Evolutionary conservation across 305 asterid species (phyloP).

Genomic region (Fraxinus dipetala): DNA sequence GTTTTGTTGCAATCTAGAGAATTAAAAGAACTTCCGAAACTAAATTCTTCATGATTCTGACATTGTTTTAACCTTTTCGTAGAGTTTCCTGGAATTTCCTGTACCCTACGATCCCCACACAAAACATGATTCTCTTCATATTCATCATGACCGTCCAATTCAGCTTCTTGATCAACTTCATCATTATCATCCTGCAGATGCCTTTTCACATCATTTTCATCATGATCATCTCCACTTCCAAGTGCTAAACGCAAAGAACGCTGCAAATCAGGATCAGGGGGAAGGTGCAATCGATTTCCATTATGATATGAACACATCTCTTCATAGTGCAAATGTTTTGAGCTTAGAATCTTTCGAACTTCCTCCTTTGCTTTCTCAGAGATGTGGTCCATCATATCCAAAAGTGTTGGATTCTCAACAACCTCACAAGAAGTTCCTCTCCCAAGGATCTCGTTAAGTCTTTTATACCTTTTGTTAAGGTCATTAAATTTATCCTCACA

Average conservation of each 20-base stretch:
- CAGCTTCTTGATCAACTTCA: slow-evolving; percentile 36
- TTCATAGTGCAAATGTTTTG: slow-evolving; percentile 81
- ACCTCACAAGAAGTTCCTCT: slow-evolving; percentile 82
- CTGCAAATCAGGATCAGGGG: slow-evolving; percentile 79
- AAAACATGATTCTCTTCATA: slow-evolving; percentile 39
- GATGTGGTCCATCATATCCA: slow-evolving; percentile 63
- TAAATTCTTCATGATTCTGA: slow-evolving; percentile 26
- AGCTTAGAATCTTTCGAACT: slow-evolving; percentile 68
- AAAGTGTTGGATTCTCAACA: slow-evolving; percentile 65
- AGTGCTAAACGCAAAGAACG: slow-evolving; percentile 64
- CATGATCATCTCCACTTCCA: slow-evolving; percentile 54
- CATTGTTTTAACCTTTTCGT: slow-evolving; percentile 40
- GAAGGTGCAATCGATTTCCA: slow-evolving; percentile 70
- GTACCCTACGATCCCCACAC: slow-evolving; percentile 31
- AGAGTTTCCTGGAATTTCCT: slow-evolving; percentile 23
- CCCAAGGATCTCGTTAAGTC: slow-evolving; percentile 80
- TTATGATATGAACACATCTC: slow-evolving; percentile 92
- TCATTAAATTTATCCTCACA: slow-evolving; percentile 87
- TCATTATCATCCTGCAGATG: slow-evolving; percentile 44
- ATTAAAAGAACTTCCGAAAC: slow-evolving; percentile 20
- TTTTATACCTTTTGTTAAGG: slow-evolving; percentile 77
- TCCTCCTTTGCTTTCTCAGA: slow-evolving; percentile 72
- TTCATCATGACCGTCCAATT: slow-evolving; percentile 47
- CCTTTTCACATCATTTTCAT: slow-evolving; percentile 39
- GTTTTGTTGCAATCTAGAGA: slow-evolving; percentile 23